Evolutionary conservation across 2,329 filamentous ascomycete species (phyloP).

Genomic region (Furcasterigmium sp.): DNA sequence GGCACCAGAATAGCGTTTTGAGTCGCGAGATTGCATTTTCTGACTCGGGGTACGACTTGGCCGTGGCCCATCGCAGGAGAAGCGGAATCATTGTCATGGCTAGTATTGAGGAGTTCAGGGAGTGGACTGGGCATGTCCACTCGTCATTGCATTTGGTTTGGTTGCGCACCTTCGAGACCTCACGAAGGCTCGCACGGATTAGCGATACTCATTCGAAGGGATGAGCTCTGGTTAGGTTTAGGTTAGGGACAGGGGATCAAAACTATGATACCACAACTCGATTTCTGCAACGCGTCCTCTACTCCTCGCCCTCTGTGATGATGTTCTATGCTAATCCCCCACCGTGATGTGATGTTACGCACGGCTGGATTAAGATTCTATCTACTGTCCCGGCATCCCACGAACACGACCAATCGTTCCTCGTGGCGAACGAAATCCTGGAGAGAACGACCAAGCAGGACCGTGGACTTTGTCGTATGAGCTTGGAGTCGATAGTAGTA

Average conservation of each 20-base stretch:
- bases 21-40: slow-evolving; percentile 1
- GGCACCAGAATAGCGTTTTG: neutral
- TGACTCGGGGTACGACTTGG: neutral
- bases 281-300: neutral
- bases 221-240: neutral
- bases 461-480: no score
- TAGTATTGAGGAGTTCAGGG: neutral
- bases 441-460: no score
- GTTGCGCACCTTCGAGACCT: neutral
- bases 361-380: no score
- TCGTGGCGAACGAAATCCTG: no score
- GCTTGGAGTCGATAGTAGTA: no score
- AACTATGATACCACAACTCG: neutral
- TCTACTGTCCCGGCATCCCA: no score
- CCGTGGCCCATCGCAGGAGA: neutral
- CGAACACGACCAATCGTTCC: no score
- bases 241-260: neutral
- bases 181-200: neutral
- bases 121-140: neutral
- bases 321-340: no score
- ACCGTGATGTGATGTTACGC: no score
- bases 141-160: neutral
- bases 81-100: neutral
- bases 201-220: neutral
- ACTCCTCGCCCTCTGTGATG: neutral